Conservation (phyloP, 1,284 basidiomycete species). For the Hypsizygus ulmarius region DNA sequence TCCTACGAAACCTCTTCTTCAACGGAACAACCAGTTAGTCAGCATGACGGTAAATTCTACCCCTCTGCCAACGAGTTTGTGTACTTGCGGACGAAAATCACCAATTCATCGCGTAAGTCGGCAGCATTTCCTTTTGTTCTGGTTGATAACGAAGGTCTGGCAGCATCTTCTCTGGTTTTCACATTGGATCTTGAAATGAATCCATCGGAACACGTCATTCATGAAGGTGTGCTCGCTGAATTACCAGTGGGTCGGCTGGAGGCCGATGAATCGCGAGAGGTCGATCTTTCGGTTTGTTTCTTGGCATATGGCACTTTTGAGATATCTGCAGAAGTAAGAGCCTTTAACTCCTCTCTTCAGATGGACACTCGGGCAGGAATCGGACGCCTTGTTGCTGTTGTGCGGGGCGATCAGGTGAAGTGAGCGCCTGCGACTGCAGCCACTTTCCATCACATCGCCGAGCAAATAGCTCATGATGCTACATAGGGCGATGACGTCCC, state of each 20-base stretch:
- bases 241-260: slow-evolving; percentile 59
- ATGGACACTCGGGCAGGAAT: slow-evolving; percentile 33
- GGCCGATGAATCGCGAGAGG: slow-evolving; percentile 47
- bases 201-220: slow-evolving; percentile 63
- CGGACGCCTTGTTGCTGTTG: slow-evolving; percentile 36
- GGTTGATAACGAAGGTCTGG: slow-evolving; percentile 5
- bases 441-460: no score
- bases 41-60: slow-evolving; percentile 38
- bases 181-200: slow-evolving; percentile 53
- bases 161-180: slow-evolving; percentile 51
- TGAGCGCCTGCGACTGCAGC: background rate
- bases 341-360: slow-evolving; percentile 27
- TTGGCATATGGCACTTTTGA: slow-evolving; percentile 73
- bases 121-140: background rate
- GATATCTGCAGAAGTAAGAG: slow-evolving; percentile 56
- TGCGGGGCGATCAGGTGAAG: slow-evolving; percentile 20
- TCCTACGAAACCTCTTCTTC: slow-evolving; percentile 30
- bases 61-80: slow-evolving; percentile 58
- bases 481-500: no score
- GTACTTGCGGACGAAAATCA: slow-evolving; percentile 51
- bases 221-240: slow-evolving; percentile 63
- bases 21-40: slow-evolving; percentile 7
- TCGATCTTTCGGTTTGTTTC: slow-evolving; percentile 70
- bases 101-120: slow-evolving; percentile 59
- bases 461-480: no score